A percentile compares a stretch with the other conserved stretches of the same genome.
phyloP scores from a whole-genome alignment of 1,284 basidiomycete genomes.

The Trametes versicolor region DNA sequence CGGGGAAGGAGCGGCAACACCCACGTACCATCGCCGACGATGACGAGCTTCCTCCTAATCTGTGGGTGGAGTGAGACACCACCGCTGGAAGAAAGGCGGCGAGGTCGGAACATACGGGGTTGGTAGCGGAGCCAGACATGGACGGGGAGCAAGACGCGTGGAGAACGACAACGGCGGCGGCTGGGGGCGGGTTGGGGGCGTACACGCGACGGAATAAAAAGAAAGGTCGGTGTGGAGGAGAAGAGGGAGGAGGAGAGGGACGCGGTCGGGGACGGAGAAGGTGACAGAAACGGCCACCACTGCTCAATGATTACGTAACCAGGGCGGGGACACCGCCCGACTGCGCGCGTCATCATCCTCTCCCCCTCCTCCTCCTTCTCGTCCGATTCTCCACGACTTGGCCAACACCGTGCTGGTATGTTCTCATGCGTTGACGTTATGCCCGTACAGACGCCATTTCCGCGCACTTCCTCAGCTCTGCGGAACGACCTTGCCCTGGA shows the following conservation, averaged over 20 bases:
- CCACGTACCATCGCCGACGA: constrained; percentile 90
- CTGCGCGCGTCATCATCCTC: constrained; percentile 23
- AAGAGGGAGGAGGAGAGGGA: constrained; percentile 15
- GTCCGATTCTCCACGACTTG: background rate
- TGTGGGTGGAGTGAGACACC: constrained; percentile 44
- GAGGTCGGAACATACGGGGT: constrained; percentile 52
- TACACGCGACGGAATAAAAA: constrained; percentile 8
- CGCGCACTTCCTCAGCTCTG: background rate
- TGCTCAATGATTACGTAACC: constrained; percentile 30
- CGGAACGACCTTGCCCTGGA: background rate
- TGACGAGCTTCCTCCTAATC: constrained; percentile 91
- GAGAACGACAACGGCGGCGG: constrained; percentile 5
- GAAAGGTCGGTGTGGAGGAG: constrained; percentile 16
- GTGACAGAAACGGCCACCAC: constrained; percentile 25
- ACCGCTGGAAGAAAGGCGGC: constrained; percentile 19
- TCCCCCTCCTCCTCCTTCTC: background rate
- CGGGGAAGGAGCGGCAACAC: constrained; percentile 29
- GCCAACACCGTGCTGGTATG: background rate
- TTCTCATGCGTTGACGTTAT: constrained; percentile 13
- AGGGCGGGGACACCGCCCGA: constrained; percentile 28
- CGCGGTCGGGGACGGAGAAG: constrained; percentile 15
- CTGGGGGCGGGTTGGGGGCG: constrained; percentile 1
- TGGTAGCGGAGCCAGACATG: constrained; percentile 56
- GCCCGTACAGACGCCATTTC: constrained; percentile 6
- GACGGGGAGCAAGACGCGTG: constrained; percentile 4